Conservation (phyloP, 2,329 filamentous ascomycete genomes). For the Apiospora koreana region DNA sequence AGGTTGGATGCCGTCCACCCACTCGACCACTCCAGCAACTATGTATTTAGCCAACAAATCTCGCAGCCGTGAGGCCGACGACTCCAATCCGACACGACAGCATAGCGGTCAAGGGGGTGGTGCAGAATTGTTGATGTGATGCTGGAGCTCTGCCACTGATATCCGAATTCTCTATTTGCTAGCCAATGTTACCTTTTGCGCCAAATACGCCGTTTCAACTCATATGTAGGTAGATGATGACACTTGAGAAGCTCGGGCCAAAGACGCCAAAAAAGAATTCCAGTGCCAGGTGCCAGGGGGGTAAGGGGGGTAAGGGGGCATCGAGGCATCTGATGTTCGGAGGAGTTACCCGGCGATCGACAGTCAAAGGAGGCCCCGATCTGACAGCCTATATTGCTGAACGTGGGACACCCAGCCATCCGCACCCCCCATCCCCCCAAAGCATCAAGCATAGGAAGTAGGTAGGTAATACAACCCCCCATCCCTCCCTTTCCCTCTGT, state of each 20-base stretch:
- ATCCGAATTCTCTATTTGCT: not conserved
- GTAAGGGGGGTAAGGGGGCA: not conserved
- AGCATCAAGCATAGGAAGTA: not conserved
- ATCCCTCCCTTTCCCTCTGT: not conserved
- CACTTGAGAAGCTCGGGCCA: not conserved
- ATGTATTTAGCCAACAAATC: conserved; percentile 4
- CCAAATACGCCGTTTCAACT: not conserved
- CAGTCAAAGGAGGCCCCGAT: not conserved
- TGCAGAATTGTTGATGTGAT: not conserved
- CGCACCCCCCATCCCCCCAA: not conserved
- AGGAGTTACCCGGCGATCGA: conserved; percentile 1
- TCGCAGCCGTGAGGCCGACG: not conserved
- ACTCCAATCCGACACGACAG: not conserved
- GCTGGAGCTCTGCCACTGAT: not conserved
- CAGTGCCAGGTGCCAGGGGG: not conserved
- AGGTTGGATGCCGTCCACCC: not conserved
- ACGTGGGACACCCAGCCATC: conserved; percentile 1
- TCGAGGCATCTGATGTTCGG: not conserved
- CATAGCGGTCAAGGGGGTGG: not conserved
- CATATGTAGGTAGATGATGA: not conserved
- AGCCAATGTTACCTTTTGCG: not conserved
- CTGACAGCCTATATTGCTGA: conserved; percentile 8
- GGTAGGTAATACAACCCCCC: too few species aligned
- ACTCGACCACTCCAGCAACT: not conserved
- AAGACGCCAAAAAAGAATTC: not conserved